A percentile compares a stretch with the other conserved stretches of the same genome.
Evolutionary conservation across 2,329 filamentous ascomycete genomes (phyloP).

Genomic region (Trichoderma sp.): DNA sequence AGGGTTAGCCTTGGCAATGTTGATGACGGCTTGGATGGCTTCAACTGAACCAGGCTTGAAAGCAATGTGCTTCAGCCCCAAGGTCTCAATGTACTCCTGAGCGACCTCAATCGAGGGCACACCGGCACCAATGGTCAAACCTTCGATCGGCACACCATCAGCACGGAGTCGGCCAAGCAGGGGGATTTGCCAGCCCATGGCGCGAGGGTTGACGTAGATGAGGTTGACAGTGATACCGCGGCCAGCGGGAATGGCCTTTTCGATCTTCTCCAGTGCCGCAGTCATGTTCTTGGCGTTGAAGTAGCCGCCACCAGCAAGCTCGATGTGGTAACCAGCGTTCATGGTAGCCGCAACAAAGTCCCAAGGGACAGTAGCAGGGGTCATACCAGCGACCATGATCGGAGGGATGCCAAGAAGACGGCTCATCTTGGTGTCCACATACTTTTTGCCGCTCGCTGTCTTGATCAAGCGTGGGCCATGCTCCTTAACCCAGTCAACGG

Average conservation of each 20-base stretch:
- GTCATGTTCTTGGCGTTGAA: slow-evolving; percentile 83
- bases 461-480: slow-evolving; percentile 90
- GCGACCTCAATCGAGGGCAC: slow-evolving; percentile 92
- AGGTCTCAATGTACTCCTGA: slow-evolving; percentile 89
- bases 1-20: slow-evolving; percentile 92
- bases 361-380: slow-evolving; percentile 83
- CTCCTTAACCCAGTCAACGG: slow-evolving; percentile 96
- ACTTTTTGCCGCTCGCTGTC: slow-evolving; percentile 85
- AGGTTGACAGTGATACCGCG: slow-evolving; percentile 88
- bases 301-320: slow-evolving; percentile 87
- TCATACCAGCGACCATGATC: slow-evolving; percentile 92
- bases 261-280: slow-evolving; percentile 79
- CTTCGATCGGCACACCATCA: slow-evolving; percentile 88
- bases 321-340: slow-evolving; percentile 93
- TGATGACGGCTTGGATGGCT: slow-evolving; percentile 85
- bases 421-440: slow-evolving; percentile 96
- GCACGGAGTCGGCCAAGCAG: slow-evolving; percentile 76
- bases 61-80: slow-evolving; percentile 87
- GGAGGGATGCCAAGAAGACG: slow-evolving; percentile 81
- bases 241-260: slow-evolving; percentile 78
- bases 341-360: slow-evolving; percentile 91
- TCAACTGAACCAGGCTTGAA: slow-evolving; percentile 93
- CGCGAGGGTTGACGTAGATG: slow-evolving; percentile 86
- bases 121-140: slow-evolving; percentile 88
- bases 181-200: slow-evolving; percentile 92